phyloP scores from a whole-genome alignment of 164 flowering plant genomes.

The Warburgia ugandensis region DNA sequence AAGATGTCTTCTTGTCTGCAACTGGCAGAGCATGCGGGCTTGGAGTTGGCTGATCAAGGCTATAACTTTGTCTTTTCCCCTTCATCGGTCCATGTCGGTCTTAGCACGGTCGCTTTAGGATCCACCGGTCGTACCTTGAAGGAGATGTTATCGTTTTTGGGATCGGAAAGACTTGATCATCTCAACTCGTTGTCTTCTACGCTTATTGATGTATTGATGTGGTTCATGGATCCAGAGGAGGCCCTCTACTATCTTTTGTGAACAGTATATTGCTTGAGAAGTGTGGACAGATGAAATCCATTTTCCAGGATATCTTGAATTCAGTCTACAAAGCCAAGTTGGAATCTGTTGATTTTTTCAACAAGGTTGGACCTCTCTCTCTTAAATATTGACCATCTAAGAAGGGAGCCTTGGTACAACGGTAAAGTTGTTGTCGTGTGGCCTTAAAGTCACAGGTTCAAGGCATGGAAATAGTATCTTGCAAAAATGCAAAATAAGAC shows the following conservation, averaged over 20 bases:
- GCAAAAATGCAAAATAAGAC: too few relatives aligned
- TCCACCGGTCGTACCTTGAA: conserved; percentile 42
- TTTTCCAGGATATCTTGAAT: conserved; percentile 43
- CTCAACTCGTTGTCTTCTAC: conserved; percentile 39
- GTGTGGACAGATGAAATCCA: conserved; percentile 34
- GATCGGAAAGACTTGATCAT: conserved; percentile 31
- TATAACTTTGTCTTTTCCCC: conserved; percentile 59
- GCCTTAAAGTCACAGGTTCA: too few relatives aligned
- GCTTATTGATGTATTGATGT: conserved; percentile 33
- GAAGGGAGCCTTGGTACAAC: too few relatives aligned
- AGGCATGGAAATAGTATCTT: too few relatives aligned
- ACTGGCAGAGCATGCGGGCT: conserved; percentile 29
- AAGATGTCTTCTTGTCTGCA: conserved; percentile 35
- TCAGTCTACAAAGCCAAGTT: conserved; percentile 37
- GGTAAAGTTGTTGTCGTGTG: too few relatives aligned
- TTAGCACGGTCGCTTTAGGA: conserved; percentile 52
- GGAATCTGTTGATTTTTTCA: conserved; percentile 44
- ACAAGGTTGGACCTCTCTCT: conserved; percentile 26
- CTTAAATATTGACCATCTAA: background rate
- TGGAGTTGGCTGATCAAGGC: conserved; percentile 20
- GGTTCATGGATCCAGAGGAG: too few relatives aligned
- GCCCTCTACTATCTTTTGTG: conserved; percentile 48
- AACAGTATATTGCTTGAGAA: conserved; percentile 61
- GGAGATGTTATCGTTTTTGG: conserved; percentile 52
- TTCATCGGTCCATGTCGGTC: conserved; percentile 38